Conservation (phyloP, 1,139 yeast genomes). For the Geotrichum aggregatum region DNA sequence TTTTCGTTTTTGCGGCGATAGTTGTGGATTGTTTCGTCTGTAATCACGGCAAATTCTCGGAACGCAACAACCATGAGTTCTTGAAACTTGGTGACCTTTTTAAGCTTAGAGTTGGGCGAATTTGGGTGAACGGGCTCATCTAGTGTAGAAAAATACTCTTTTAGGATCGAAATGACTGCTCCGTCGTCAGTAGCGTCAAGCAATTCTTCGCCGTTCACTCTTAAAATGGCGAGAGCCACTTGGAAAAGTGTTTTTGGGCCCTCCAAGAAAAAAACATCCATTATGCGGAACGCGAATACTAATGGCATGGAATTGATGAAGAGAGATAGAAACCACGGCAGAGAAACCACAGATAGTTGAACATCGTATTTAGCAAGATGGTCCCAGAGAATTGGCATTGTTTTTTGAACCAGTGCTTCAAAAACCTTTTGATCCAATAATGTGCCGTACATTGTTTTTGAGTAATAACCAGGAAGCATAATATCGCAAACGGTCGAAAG, state of each 20-base stretch:
- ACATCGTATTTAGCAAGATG: constrained; percentile 77
- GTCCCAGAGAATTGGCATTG: constrained; percentile 84
- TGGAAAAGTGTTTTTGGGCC: constrained; percentile 90
- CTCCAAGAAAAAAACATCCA: constrained; percentile 86
- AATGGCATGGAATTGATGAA: constrained; percentile 92
- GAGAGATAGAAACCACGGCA: constrained; percentile 93
- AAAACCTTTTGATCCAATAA: constrained; percentile 88
- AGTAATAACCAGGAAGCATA: constrained; percentile 91
- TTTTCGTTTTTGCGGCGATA: constrained; percentile 71
- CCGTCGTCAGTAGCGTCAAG: constrained; percentile 87
- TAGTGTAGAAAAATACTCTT: constrained; percentile 71
- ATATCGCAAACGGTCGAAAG: constrained; percentile 76
- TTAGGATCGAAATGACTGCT: constrained; percentile 76
- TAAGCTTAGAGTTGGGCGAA: constrained; percentile 58
- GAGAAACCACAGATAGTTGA: constrained; percentile 87
- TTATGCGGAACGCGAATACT: constrained; percentile 84
- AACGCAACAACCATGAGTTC: constrained; percentile 87
- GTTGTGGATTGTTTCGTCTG: constrained; percentile 66
- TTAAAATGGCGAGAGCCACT: constrained; percentile 82
- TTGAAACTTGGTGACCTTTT: constrained; percentile 78
- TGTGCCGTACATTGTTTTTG: constrained; percentile 97
- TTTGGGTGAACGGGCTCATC: constrained; percentile 80
- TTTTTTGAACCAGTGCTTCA: constrained; percentile 82
- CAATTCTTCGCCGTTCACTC: constrained; percentile 80
- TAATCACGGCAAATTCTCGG: constrained; percentile 77